Evolutionary conservation across 2,329 filamentous ascomycete species (phyloP), one percentile per base, ranked within the genome.

Genomic region (Colletotrichum simmondsii): DNA sequence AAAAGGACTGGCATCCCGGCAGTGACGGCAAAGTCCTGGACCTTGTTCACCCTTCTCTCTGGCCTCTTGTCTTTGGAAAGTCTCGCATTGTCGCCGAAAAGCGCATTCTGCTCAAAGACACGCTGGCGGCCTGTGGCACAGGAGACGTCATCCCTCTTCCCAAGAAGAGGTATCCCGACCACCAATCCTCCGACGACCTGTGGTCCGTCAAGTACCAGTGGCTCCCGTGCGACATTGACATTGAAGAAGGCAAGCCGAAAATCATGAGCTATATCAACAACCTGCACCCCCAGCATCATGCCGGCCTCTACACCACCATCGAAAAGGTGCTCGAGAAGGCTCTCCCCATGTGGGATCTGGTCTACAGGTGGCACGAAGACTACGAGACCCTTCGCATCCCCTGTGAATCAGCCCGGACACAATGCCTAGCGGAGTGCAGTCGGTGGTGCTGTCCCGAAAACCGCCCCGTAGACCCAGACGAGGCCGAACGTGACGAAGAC

Each of bases 41-140:
- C 77, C 81, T 93, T 1, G 85, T 93, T 5, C 87, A 93, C 75
- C 91, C 91, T 1, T 93, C 90, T 0, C 82, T 93, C 7, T 93
- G 87, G 75, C 90, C 91, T 0, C 79, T 93, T 0, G 78, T 89
- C 1, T 91, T 89, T 75, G 89, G 88, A 0, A 79, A 80, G 16
- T 85, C 85, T 2, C 82, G 83, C 3, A 76, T 82, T 19, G 57
- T 82, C 1, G 58, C 75, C 1, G 66, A 80, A 53, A 76, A 73
- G 49, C 73, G 75, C 2, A 78, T 84, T 54, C 82, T 84, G 4
- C 75, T 90, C 1, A 67, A 77, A 4, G 76, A 81, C 56, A 82
- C 82, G 11, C 77, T 87, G 4, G 73, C 79, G 0, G 68, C 78
- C 57, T 83, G 80, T 57, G 80, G 83, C 12, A 74, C 76, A 57